Conservation (phyloP, 2,329 filamentous ascomycete species). For the Cadophora malorum region DNA sequence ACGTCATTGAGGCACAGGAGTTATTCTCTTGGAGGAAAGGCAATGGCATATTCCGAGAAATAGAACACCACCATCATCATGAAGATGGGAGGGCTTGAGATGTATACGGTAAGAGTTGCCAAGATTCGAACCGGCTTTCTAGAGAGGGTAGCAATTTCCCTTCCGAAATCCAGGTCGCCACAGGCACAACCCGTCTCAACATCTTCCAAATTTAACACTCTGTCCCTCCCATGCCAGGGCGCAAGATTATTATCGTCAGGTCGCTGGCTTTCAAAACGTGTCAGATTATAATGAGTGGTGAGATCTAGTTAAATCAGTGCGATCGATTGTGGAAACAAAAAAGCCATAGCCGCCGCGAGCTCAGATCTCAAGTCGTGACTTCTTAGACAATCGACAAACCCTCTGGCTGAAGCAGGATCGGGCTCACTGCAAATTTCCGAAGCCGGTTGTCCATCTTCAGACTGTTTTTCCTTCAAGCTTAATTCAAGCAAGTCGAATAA, state of each 20-base stretch:
- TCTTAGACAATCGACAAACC: neutral
- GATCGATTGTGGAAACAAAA: neutral
- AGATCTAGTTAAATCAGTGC: neutral
- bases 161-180: neutral
- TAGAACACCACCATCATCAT: too few relatives aligned
- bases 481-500: too few relatives aligned
- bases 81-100: neutral
- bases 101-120: neutral
- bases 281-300: neutral
- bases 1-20: neutral
- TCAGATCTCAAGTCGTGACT: neutral
- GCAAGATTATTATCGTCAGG: neutral
- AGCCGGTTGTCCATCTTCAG: neutral
- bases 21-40: neutral
- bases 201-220: neutral
- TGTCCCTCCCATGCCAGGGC: neutral
- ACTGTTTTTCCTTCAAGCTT: neutral
- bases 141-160: slow-evolving; percentile 1
- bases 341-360: neutral
- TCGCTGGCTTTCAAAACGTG: neutral
- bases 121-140: neutral
- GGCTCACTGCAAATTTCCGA: neutral
- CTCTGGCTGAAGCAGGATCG: neutral
- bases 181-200: neutral
- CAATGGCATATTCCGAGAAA: neutral